Conservation (phyloP, 495 filamentous ascomycete genomes). For the Aspergillus affinis region DNA sequence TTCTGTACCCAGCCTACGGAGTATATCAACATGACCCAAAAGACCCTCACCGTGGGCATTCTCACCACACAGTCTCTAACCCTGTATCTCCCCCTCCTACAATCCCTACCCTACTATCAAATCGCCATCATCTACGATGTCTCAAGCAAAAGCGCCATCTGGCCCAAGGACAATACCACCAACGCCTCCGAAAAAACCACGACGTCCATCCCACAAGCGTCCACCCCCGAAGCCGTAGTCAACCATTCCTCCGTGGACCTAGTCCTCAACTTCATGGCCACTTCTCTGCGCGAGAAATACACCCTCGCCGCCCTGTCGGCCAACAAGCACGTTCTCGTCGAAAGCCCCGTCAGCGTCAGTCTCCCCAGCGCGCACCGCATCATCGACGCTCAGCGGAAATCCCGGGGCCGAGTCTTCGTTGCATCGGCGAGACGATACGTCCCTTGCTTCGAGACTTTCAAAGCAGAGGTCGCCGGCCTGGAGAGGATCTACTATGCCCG, state of each 20-base stretch:
- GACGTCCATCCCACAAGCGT: conserved; percentile 17
- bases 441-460: conserved; percentile 47
- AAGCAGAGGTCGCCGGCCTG: conserved; percentile 43
- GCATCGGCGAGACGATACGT: conserved; percentile 57
- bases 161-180: conserved; percentile 8
- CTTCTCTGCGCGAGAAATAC: conserved; percentile 51
- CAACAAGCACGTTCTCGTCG: conserved; percentile 55
- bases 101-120: conserved; percentile 39
- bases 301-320: conserved; percentile 48
- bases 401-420: conserved; percentile 48
- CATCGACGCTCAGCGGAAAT: conserved; percentile 34
- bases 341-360: conserved; percentile 52
- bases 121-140: conserved; percentile 44
- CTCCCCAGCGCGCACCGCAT: conserved; percentile 40
- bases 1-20: background rate
- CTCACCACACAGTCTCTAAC: conserved; percentile 48
- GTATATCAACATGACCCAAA: conserved; percentile 22
- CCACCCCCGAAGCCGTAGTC: conserved; percentile 15
- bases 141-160: conserved; percentile 18
- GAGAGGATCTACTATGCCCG: conserved; percentile 53
- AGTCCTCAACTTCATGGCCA: conserved; percentile 50
- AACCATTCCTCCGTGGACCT: conserved; percentile 40
- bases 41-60: conserved; percentile 42
- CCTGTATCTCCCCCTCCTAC: conserved; percentile 49
- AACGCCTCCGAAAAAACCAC: conserved; percentile 11